Evolutionary conservation across 495 filamentous ascomycete species (phyloP), one percentile per base, ranked within the genome.

Genomic region (Saxispiralis lemnorum): DNA sequence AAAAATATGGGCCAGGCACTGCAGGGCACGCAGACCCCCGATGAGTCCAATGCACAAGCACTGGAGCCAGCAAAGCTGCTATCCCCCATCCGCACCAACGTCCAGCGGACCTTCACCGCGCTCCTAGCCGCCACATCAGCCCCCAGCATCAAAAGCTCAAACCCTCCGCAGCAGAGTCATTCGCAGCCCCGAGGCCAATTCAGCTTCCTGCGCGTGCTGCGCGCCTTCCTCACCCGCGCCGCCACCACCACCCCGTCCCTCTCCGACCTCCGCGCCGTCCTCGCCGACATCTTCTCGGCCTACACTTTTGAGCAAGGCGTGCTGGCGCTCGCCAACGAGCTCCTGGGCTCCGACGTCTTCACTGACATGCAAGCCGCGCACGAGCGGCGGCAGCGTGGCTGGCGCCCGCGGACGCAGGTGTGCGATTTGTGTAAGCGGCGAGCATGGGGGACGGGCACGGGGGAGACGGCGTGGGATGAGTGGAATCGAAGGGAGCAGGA

Each of bases 291-390:
- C 36, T 97, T 97, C 60, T 78, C 88, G 1, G 87, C 92, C 0
- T 96, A 97, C 54, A 76, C 84, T 0, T 94, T 94, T 57, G 92
- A 96, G 58, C 78, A 83, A 52, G 82, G 80, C 3, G 79, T 97
- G 11, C 68, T 96, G 15, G 67, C 72, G 1, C 74, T 97, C 12
- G 83, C 92, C 10, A 88, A 86, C 59, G 71, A 75, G 14, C 73
- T 97, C 47, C 66, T 97, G 1, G 87, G 94, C 45, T 79, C 86
- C 48, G 84, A 93, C 54, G 68, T 94, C 14, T 97, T 94, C 52
- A 73, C 81, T 12, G 79, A 83, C 49, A 86, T 95, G 33, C 70
- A 75, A 31, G 72, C 83, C 45, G 78, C 81, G 11, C 71, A 79
- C 11, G 66, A 69, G 13, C 71, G 87, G 9, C 71, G 88, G n/a